phyloP scores from a whole-genome alignment of 164 flowering plant species.

The Platanus orientalis region DNA sequence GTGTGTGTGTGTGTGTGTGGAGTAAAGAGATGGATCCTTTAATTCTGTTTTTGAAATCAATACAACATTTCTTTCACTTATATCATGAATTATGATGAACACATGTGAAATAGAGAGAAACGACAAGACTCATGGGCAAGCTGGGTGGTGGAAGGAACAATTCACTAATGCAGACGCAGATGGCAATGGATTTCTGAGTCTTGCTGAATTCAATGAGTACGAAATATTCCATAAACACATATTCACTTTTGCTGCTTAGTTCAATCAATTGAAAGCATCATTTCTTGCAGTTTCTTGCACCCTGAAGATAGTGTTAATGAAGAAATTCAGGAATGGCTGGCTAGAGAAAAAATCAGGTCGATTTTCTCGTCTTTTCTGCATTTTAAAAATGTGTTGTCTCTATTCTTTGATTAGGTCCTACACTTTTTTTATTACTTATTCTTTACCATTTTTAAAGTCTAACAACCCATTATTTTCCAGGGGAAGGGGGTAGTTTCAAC shows the following conservation, averaged over 20 bases:
- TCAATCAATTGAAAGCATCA: neutral
- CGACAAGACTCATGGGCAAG: conserved; percentile 39
- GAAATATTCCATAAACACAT: neutral
- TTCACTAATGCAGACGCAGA: conserved; percentile 55
- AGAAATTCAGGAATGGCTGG: conserved; percentile 42
- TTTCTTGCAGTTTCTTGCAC: conserved; percentile 48
- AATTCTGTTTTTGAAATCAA: too few relatives aligned
- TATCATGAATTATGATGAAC: neutral
- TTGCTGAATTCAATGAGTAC: conserved; percentile 57
- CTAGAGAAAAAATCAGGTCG: conserved; percentile 45
- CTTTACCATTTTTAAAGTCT: too few relatives aligned
- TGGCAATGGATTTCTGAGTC: conserved; percentile 33
- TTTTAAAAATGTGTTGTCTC: too few relatives aligned
- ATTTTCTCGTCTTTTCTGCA: neutral
- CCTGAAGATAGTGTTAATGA: conserved; percentile 60
- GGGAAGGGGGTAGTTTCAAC: too few relatives aligned
- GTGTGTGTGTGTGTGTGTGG: too few relatives aligned
- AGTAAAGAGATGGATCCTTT: too few relatives aligned
- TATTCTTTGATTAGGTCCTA: too few relatives aligned
- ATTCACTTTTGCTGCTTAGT: neutral
- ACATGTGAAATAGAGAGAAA: conserved; percentile 29
- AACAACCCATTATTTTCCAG: too few relatives aligned
- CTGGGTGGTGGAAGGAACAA: conserved; percentile 64
- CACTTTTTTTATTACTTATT: too few relatives aligned
- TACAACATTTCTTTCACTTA: neutral